These are phyloP conservation scores for Triticum aestivum DNA, from an alignment of 176 grass and related monocot genomes.

Conservation along the genomic window IWGSC_CS_RefSeq_v2.1 NC_057807.1:588041456-588041955, in stretches of 20 bases:
- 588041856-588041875: background rate
- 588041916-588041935: background rate
- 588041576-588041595: conserved; percentile 83
- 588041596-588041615: conserved; percentile 83
- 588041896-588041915: background rate
- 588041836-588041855: background rate
- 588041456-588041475: conserved; percentile 19
- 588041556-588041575: conserved; percentile 95
- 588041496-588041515: conserved; percentile 59
- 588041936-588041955: background rate
- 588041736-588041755: conserved; percentile 59
- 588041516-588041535: conserved; percentile 91
- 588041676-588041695: conserved; percentile 42
- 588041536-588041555: conserved; percentile 91
- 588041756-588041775: conserved; percentile 72
- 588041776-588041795: conserved; percentile 75
- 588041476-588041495: conserved; percentile 28
- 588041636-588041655: background rate
- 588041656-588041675: background rate
- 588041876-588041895: background rate
- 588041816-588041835: conserved; percentile 48
- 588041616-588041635: background rate
- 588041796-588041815: conserved; percentile 75
- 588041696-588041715: conserved; percentile 82
- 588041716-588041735: conserved; percentile 52